Evolutionary conservation across 805 yeast genomes (phyloP), one percentile per base, ranked within the genome.

Genomic region (Candida vartiovaarae): DNA sequence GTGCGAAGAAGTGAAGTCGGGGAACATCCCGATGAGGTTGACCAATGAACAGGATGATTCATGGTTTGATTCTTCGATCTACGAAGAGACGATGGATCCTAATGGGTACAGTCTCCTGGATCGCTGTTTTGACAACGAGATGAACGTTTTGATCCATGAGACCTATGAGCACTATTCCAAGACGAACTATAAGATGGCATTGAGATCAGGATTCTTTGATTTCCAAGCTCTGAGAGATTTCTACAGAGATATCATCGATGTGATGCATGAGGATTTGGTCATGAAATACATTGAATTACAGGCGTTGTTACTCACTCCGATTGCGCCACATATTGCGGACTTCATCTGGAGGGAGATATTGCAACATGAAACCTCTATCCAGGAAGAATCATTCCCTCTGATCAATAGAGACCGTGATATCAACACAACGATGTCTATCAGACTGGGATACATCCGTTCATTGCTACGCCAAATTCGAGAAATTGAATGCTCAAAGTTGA

Each of bases 311-410:
- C 68, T 91, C 53, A 80, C 95, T 15, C 98, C 99, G 48, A 73
- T 93, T 55, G 93, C 98, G 32, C 98, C 99, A 38, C 99, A 91
- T 67, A 89, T 91, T 64, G 79, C 93, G 52, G 98, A 93, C 56
- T 87, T 77, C 67, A 71, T 91, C 43, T 88, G 86, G 76, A 77
- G 84, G 60, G 98, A 91, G 54, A 71, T 89, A 34, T 71, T 93
- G 49, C 78, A 79, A 35, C 74, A 82, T 52, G 61, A 68, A 36
- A 72, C 71, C 2, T 73, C 93, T 34, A 80, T 88, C 37, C 95
- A 90, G 63, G 69, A 67, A 48, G 84, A 93, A 25, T 57, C 48
- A 44, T 93, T 91, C 83, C 99, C 99, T 50, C 72, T 78, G 60
- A 78, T 82, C 24, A 25, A 31, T 7, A 32, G 15, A n/a, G 32